phyloP scores from a whole-genome alignment of 345 rosid species.

The Eucalyptus virginea region DNA sequence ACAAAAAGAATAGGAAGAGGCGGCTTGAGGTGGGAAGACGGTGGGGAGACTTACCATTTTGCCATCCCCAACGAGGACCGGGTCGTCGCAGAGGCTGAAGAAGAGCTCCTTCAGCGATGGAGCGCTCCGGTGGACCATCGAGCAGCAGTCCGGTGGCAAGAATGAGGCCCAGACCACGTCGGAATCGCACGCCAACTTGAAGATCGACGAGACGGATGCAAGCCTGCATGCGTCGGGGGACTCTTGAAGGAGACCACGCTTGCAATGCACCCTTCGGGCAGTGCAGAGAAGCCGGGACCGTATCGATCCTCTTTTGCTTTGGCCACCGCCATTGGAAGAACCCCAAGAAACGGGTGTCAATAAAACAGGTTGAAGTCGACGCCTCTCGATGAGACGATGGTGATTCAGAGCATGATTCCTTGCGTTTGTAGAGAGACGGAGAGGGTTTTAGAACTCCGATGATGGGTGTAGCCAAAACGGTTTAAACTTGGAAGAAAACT shows the following conservation, averaged over 20 bases:
- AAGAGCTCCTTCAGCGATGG: constrained; percentile 6
- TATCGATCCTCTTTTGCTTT: not conserved
- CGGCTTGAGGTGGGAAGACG: not conserved
- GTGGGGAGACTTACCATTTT: constrained; percentile 1
- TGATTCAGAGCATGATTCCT: not conserved
- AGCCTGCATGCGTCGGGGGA: not conserved
- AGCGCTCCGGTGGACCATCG: not conserved
- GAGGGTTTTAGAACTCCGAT: not conserved
- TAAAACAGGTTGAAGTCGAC: not conserved
- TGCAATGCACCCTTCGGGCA: not conserved
- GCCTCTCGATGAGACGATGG: not conserved
- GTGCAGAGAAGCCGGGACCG: fast-evolving
- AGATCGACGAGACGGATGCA: not conserved
- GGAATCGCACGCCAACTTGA: not conserved
- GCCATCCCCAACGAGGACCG: constrained; percentile 14
- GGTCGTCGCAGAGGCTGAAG: not conserved
- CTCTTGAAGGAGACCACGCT: not conserved
- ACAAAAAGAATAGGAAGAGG: not conserved
- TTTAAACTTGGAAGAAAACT: too few species aligned
- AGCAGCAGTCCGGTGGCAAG: not conserved
- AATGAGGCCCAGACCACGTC: not conserved
- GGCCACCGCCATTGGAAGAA: not conserved
- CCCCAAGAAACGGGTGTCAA: not conserved
- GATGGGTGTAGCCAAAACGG: too few species aligned
- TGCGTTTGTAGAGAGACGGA: not conserved